Evolutionary conservation across 192 early-diverging fungal genomes (phyloP), one percentile per base, ranked within the genome.

Genomic region (Chytriomyces sp.): DNA sequence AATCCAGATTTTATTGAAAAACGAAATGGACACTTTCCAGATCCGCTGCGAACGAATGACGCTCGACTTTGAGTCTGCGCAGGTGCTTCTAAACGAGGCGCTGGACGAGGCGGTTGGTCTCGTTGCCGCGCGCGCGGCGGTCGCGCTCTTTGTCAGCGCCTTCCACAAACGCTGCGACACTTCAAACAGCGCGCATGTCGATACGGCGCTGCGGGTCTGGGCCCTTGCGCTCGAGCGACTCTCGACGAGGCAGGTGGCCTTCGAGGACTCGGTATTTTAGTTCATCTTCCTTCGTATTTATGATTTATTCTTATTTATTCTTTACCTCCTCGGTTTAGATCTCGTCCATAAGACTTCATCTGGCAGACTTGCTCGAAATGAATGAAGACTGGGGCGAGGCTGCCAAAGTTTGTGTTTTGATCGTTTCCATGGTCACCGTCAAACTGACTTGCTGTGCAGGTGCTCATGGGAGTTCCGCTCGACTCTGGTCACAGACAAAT

Each of bases 391-490:
- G 91, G 91, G 80, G 85, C n/a, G 92, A 93, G 66, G 95, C 97
- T 7, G 96, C 96, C 7, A 87, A 84, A 73, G 35, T 35, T 35
- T 35, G 35, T 35, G 35, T 3, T 35, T 35, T 35, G 35, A 35
- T 35, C 35, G 2, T 35, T 35, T 35, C 35, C 35, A 35, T 35
- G 35, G 2, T 35, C 1, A 35, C 35, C 35, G 35, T 35, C 35
- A 35, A 35, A 35, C 35, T 35, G 2, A 35, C 35, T 35, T 35
- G 35, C 35, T 35, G 35, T 35, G 35, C 35, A 35, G 35, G 88
- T 91, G 28, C 86, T 99, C 50, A 92, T 95, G 84, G 93, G 92
- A 20, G 94, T 98, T 45, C 92, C 95, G 6, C 86, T 96, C 69
- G 97, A 99, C 69, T 95, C 94, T 35, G 93, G 93, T 61, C 95